Base-by-base conservation (phyloP, 164 flowering plant genomes). In the Umbellularia californica region DNA sequence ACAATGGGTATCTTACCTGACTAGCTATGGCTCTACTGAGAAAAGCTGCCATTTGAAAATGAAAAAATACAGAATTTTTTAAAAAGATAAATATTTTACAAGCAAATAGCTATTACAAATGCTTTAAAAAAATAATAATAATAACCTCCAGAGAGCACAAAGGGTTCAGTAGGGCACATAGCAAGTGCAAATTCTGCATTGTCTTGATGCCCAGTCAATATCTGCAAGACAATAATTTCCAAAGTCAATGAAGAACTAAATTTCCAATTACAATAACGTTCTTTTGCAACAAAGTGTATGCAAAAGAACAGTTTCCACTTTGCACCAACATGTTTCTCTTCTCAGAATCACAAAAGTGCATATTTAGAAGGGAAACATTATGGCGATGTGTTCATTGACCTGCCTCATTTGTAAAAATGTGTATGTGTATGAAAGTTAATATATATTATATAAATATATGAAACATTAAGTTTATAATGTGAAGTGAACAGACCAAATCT, bases 141-240 rank as follows among this genome's bases (percentile, higher is more conserved):
- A 75, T 23, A 41, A 94, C 99, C 99, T 92, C 99, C 99, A 82
- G 98, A 96, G 65, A 96, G 95, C 71, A 96, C 98, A 82, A 82
- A 87, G 25, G 98, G 99, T 30, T 92, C 98, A 76, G 88, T 82
- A 9, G 94, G 95, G 79, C 93, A 93, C 98, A 94, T 92, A 35
- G 94, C 96, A 83, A 96, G 97, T 24, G 97, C 99, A 86, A 91
- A 96, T 81, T 96, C 99, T 4, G 98, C 99, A 90, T 92, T 87
- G 71, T 94, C 97, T 79, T 88, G 85, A 80, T 94, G 99, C 19
- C 99, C 99, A 78, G 93, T 92, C 82, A 96, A 81, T 70, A 92
- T 85, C 99, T 96, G 88, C 85, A 87, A 78, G 69, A 77, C 50
- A 35, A 69, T 30, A 50, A 70, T 6, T 64, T 20, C 28, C 52